phyloP scores from a whole-genome alignment of 2,329 filamentous ascomycete genomes.

The Periconia sp. region DNA sequence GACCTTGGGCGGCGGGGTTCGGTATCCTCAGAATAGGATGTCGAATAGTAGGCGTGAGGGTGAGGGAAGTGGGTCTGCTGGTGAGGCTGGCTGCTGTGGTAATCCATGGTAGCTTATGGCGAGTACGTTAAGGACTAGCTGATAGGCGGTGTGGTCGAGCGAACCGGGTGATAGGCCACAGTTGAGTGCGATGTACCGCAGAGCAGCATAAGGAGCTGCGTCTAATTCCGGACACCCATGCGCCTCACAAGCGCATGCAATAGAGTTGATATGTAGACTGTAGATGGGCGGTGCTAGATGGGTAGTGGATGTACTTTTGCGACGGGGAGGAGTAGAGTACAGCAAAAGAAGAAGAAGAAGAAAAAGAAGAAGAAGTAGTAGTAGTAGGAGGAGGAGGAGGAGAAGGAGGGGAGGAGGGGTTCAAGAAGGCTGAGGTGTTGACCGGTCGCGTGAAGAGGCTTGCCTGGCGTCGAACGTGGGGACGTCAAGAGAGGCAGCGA shows the following conservation, averaged over 20 bases:
- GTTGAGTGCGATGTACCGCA: no score
- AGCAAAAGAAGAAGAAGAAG: not conserved
- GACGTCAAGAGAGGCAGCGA: not conserved
- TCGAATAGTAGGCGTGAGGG: constrained; percentile 21
- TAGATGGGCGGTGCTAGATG: not conserved
- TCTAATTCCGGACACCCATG: constrained; percentile 22
- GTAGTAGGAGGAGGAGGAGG: not conserved
- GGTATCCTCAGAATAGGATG: constrained; percentile 28
- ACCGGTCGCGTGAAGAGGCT: not conserved
- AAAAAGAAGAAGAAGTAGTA: not conserved
- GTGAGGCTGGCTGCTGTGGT: constrained; percentile 17
- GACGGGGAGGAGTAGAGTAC: not conserved
- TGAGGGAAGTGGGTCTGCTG: constrained; percentile 14
- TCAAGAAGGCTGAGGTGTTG: not conserved
- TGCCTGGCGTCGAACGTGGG: not conserved
- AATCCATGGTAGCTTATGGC: constrained; percentile 15
- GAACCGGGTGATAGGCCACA: constrained; percentile 4
- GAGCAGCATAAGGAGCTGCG: constrained; percentile 24
- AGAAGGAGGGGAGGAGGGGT: not conserved
- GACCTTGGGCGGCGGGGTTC: constrained; percentile 27
- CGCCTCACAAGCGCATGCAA: constrained; percentile 12
- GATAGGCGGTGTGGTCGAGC: constrained; percentile 10
- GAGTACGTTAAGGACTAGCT: constrained; percentile 15
- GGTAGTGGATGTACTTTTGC: not conserved
- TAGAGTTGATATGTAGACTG: not conserved